Percentiles rank a stretch among this genome's conserved stretches.
These are phyloP conservation scores for Termitomyces sp. DNA, from an alignment of 768 basidiomycete genomes.

Conservation along the genomic window DNA sequence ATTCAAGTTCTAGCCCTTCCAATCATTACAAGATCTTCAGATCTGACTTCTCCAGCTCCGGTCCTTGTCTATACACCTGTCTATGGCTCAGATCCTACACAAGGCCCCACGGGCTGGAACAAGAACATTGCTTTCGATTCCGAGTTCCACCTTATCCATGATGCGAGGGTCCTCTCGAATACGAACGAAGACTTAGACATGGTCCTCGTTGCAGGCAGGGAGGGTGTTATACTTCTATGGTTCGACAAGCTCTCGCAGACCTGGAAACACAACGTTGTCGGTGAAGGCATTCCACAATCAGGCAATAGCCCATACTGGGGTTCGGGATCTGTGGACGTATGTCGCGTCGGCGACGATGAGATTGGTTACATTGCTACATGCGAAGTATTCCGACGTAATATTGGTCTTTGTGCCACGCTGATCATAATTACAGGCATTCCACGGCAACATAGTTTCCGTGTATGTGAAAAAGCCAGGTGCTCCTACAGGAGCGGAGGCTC, in stretches of 20 bases:
- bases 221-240: not conserved
- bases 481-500: not conserved
- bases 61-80: not conserved
- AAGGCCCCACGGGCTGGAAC: not conserved
- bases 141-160: not conserved
- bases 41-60: not conserved
- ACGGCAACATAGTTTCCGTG: not conserved
- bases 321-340: not conserved
- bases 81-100: not conserved
- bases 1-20: not conserved
- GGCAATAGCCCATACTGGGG: not conserved
- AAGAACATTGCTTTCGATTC: not conserved
- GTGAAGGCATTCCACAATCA: not conserved
- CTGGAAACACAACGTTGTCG: not conserved
- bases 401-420: not conserved
- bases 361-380: not conserved
- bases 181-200: not conserved
- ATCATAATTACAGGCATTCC: not conserved
- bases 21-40: not conserved
- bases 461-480: not conserved
- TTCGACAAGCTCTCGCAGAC: not conserved
- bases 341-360: not conserved
- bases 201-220: not conserved
- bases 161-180: not conserved
- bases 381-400: not conserved